Evolutionary conservation across 768 basidiomycete genomes (phyloP), one percentile per base, ranked within the genome.

Genomic region (Termitomyces bulborhizus): DNA sequence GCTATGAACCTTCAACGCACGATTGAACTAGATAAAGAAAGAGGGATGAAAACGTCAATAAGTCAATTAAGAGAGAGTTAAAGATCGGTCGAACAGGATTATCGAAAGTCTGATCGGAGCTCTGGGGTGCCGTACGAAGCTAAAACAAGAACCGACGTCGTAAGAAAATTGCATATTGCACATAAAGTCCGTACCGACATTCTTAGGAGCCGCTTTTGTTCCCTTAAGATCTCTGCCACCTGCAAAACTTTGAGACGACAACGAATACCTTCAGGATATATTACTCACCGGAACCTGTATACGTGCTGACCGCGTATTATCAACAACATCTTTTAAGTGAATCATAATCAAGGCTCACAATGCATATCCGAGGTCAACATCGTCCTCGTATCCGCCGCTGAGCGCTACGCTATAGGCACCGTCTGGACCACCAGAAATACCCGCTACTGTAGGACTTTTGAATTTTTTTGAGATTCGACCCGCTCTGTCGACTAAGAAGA

Each of bases 91-190:
- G 47, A 57, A 79, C 79, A 7, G 66, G 68, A 58, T 88, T 80
- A 11, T 93, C 88, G 58, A 93, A 95, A 2, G 75, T 77, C 66
- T 96, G 93, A 66, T 95, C 83, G 48, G 75, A 86, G 60, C 84
- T 91, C 67, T 97, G 94, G 4, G 85, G 86, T 8, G 88, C 94
- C 0, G 93, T 95, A 13, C 94, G 87, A 44, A 96, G 83, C 90
- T 93, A 51, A n/a, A 51, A 47, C 29, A 41, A 47, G 40, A 37
- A 32, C 29, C 40, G 36, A 51, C 16, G 26, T 36, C 41, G 29
- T 55, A 18, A 55, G 34, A 31, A 37, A 29, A 18, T 15, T 13
- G 16, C 13, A 15, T 16, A 6, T 6, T 44, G 27, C 27, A 29
- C 6, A n/a, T 6, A 47, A 51, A 51, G 13, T 34, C 34, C 34